These are phyloP conservation scores for Fusarium sp. DNA, from an alignment of 2,329 filamentous ascomycete genomes.

Conservation along the genomic window DNA sequence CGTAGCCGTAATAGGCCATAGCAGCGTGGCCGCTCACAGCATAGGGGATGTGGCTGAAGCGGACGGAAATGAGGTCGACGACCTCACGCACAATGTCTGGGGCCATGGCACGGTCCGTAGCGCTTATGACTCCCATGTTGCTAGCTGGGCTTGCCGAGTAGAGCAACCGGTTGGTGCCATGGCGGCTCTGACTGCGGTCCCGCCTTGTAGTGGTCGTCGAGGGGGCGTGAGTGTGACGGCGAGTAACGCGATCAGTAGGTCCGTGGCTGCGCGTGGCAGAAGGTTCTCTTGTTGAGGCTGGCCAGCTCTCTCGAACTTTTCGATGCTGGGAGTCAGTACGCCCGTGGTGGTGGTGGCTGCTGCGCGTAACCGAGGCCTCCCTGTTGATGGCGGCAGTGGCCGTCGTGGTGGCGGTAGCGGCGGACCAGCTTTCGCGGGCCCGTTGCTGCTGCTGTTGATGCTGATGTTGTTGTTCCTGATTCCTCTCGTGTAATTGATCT, in stretches of 20 bases:
- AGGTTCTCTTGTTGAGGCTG: neutral
- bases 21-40: conserved; percentile 60
- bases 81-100: conserved; percentile 51
- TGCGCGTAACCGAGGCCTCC: neutral
- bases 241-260: neutral
- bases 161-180: conserved; percentile 7
- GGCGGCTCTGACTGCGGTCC: conserved; percentile 14
- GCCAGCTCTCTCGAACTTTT: neutral
- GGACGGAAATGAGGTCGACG: conserved; percentile 53
- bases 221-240: conserved; percentile 2
- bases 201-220: conserved; percentile 19
- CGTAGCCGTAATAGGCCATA: conserved; percentile 58
- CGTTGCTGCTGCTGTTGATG: neutral
- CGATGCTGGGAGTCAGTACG: neutral
- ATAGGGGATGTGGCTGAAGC: conserved; percentile 59
- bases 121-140: conserved; percentile 22
- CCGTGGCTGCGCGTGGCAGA: neutral
- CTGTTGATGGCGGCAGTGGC: neutral
- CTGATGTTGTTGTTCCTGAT: neutral
- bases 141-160: conserved; percentile 20
- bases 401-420: neutral
- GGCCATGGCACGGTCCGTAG: conserved; percentile 42
- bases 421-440: neutral
- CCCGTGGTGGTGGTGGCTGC: neutral
- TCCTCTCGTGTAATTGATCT: neutral